Evolutionary conservation across 306 rosid species (phyloP).

Genomic region (Neltuma alba): DNA sequence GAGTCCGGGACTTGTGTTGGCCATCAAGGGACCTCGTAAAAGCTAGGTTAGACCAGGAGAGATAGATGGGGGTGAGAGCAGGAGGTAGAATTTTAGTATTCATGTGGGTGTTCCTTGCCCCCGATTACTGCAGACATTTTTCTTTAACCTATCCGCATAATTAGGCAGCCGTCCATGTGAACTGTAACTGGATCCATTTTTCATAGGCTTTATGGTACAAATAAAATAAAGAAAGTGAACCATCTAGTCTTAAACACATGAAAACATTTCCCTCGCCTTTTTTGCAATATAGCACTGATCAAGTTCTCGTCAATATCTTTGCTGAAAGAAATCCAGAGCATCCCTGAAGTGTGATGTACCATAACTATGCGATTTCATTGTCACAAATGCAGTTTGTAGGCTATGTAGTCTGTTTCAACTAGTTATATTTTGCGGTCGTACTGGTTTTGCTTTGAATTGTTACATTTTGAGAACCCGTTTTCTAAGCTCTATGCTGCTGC

Average conservation of each 20-base stretch:
- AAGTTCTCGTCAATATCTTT: not conserved
- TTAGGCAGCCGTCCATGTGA: slow-evolving; percentile 7
- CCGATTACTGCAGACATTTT: not conserved
- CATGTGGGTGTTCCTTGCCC: not conserved
- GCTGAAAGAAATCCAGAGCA: not conserved
- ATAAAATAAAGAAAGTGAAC: not conserved
- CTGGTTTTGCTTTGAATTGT: not conserved
- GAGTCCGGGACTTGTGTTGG: not conserved
- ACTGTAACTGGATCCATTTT: not conserved
- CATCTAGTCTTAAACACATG: not conserved
- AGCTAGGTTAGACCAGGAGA: not conserved
- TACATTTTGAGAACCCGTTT: not conserved
- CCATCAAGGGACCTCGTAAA: not conserved
- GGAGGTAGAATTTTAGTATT: not conserved
- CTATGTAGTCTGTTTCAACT: not conserved
- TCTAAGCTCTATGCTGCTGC: not conserved
- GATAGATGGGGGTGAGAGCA: not conserved
- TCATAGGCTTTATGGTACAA: not conserved
- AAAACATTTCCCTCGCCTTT: not conserved
- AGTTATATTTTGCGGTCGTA: not conserved
- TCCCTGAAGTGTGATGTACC: not conserved
- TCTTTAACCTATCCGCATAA: not conserved
- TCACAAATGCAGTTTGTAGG: not conserved
- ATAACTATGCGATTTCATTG: not conserved
- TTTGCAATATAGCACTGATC: not conserved